phyloP scores from a whole-genome alignment of 257 asterid genomes.

The Solanum bulbocastanum region DNA sequence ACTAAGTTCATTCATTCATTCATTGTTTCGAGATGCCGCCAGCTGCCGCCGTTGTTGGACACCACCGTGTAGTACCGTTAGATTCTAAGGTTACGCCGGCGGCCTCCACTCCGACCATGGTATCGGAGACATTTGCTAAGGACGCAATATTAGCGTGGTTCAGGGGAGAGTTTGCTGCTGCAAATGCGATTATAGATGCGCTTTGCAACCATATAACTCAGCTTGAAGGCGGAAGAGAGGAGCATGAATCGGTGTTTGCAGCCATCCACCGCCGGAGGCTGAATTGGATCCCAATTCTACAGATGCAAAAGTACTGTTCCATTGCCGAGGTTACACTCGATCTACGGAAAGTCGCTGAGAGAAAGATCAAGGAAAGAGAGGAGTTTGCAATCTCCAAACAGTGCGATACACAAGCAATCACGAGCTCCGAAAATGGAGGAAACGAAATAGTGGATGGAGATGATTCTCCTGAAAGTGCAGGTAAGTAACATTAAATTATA shows the following conservation, averaged over 20 bases:
- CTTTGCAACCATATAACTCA: slow-evolving; percentile 68
- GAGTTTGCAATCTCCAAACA: slow-evolving; percentile 6
- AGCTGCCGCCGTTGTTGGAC: slow-evolving; percentile 49
- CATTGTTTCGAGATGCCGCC: slow-evolving; percentile 52
- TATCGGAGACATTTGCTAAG: slow-evolving; percentile 58
- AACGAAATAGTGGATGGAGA: slow-evolving; percentile 48
- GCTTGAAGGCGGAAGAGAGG: slow-evolving; percentile 46
- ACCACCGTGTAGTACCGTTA: slow-evolving; percentile 35
- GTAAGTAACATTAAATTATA: slow-evolving; percentile 18
- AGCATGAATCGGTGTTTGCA: slow-evolving; percentile 58
- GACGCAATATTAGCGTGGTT: slow-evolving; percentile 92
- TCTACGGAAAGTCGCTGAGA: slow-evolving; percentile 57
- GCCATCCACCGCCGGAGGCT: slow-evolving; percentile 78
- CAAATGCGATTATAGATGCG: slow-evolving; percentile 89
- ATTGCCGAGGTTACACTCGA: slow-evolving; percentile 67
- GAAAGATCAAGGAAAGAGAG: slow-evolving; percentile 29
- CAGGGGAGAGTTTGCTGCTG: slow-evolving; percentile 94
- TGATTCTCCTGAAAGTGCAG: slow-evolving; percentile 63
- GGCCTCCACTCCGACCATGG: slow-evolving; percentile 20
- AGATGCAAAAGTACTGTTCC: slow-evolving; percentile 86
- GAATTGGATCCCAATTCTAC: slow-evolving; percentile 94
- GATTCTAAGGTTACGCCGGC: not conserved
- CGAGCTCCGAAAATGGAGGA: slow-evolving; percentile 25
- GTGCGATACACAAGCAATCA: slow-evolving; percentile 1
- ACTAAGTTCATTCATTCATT: slow-evolving; percentile 5